Base-by-base conservation (phyloP, 2,329 filamentous ascomycete genomes). In the Fusarium sp. region DNA sequence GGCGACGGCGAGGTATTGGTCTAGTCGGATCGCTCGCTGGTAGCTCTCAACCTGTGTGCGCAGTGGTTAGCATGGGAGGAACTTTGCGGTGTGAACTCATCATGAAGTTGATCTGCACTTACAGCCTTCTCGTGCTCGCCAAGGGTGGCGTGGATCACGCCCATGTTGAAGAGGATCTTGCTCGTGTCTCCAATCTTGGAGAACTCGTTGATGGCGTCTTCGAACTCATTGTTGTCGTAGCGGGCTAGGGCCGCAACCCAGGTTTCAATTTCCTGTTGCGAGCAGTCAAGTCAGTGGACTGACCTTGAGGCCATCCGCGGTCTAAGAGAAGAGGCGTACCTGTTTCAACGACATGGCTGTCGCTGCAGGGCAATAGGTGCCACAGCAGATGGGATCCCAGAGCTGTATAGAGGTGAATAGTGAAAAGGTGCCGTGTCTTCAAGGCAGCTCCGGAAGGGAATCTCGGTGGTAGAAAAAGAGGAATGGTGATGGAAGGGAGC, bases 151-250 rank as follows among this genome's bases (percentile, higher is more conserved):
- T 98, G 94, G 79, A 99, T 98, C 42, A 99, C 96, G 77, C 97
- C 97, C 84, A 96, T 97, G 81, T 99, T 99, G 88, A 99, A 99
- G 71, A 98, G 88, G 73, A 99, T 99, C 87, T 98, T 98, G 78
- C 97, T 98, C 0, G 97, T 99, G 82, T 98, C 97, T 71, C 93
- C 89, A 79, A 99, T 98, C 77, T 88, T 90, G 73, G 94, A 93
- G 81, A 99, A 98, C 70, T 94, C 91, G 78, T 88, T 90, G 73
- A 98, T 86, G 31, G 97, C 92, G 76, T 96, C 93, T 80, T 98
- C 96, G 84, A 97, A 98, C 81, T 99, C 95, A 85, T 98, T 97
- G 85, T 96, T 97, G 85, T 99, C 97, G 86, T 99, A 99, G 81
- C 93, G 92, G 78, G 88, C 91, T 65, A 99, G 91, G 84, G 97